Evolutionary conservation across 2,329 filamentous ascomycete genomes (phyloP), one percentile per base, ranked within the genome.

Genomic region (Aspergillus japonicus): DNA sequence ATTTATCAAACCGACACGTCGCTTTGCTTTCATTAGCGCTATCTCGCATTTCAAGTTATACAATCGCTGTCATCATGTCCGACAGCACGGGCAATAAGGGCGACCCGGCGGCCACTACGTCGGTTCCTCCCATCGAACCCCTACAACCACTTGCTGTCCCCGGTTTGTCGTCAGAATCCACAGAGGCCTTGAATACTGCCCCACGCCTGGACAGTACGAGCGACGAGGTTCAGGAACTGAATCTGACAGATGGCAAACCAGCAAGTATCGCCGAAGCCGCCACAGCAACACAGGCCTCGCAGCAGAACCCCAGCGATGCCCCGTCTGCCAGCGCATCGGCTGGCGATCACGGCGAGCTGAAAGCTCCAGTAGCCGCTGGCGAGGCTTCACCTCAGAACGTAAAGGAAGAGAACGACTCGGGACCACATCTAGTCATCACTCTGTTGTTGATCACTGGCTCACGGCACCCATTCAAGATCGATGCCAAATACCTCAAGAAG

Each of bases 391-490:
- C 64, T 8, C 66, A 69, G 53, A 64, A 69, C 3, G 66, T 66
- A 31, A 76, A 78, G 63, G 75, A 78, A 56, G 61, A 67, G 8
- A 76, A 78, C 61, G 70, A 75, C 58, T 59, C 67, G 31, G 75
- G 77, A 7, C 72, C 72, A 16, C 71, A 73, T 21, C 63, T 80
- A 57, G 66, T 71, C 39, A 96, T 98, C 66, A 96, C 91, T 55
- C 82, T 98, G 42, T 84, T 97, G 42, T 83, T 96, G 58, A 91
- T 89, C 0, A 92, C 84, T 1, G 93, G 93, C 48, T 89, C 90
- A 42, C 84, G 92, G 63, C 92, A 97, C 76, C 92, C 92, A 0
- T 96, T 96, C 78, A 92, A 89, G 73, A 89, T 98, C 66, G 91
- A 96, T 75, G 89, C 91, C 70, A 91, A 87, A 71, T 97, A 97